A percentile compares a stretch with the other conserved stretches of the same genome.
Evolutionary conservation across 2,329 filamentous ascomycete genomes (phyloP).

Genomic region (Emmonsiellopsis sp.): DNA sequence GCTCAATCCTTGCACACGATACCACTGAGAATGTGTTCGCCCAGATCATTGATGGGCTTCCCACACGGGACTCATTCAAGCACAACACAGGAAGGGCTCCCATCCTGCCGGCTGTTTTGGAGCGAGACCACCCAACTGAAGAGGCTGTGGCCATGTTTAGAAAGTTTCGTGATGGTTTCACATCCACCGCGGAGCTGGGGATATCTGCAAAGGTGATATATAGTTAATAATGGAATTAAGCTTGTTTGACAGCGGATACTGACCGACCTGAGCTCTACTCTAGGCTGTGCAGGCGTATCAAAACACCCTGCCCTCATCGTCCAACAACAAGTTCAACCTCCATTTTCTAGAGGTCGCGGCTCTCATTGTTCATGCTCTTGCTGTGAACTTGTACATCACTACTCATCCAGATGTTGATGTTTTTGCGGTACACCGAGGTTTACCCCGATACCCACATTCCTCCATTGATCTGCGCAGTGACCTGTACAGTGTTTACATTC

Average conservation of each 20-base stretch:
- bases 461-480: neutral
- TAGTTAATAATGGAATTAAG: neutral
- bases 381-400: neutral
- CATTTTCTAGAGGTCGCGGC: slow-evolving; percentile 6
- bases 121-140: neutral
- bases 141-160: neutral
- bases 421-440: neutral
- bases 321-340: slow-evolving; percentile 4
- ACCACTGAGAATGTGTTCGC: slow-evolving; percentile 1
- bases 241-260: neutral
- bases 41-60: slow-evolving; percentile 5
- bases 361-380: slow-evolving; percentile 2
- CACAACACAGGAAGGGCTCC: neutral
- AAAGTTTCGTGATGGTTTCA: neutral
- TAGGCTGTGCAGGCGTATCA: slow-evolving; percentile 6
- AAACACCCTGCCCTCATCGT: neutral
- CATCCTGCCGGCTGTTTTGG: neutral
- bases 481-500: slow-evolving; percentile 2
- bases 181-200: neutral
- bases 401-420: slow-evolving; percentile 1
- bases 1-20: neutral
- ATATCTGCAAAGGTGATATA: neutral
- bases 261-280: neutral
- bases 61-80: neutral
- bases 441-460: neutral